A percentile compares a stretch with the other conserved stretches of the same genome.
These are phyloP conservation scores for Volvox reticuliferus DNA, from an alignment of 139 green algal species.

Conservation along the genomic window DNA sequence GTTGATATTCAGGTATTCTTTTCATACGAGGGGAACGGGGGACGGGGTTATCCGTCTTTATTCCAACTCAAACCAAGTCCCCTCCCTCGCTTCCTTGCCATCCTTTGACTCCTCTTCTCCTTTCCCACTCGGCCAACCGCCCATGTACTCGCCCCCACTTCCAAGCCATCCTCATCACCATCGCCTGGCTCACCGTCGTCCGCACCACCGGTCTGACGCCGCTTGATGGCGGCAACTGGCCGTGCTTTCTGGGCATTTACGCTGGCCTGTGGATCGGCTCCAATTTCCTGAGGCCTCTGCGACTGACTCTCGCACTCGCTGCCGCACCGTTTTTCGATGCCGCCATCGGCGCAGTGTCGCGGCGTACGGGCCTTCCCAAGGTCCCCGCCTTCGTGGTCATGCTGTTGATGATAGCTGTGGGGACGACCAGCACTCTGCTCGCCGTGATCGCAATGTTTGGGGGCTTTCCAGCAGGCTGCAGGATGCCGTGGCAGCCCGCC, in stretches of 20 bases:
- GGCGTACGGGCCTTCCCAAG: slow-evolving; percentile 36
- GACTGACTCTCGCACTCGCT: slow-evolving; percentile 59
- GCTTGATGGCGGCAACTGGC: slow-evolving; percentile 56
- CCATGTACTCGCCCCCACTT: neutral
- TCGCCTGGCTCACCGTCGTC: slow-evolving; percentile 63
- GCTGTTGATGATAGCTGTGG: slow-evolving; percentile 56
- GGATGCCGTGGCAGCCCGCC: slow-evolving; percentile 27
- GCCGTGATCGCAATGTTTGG: slow-evolving; percentile 42
- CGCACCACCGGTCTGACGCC: slow-evolving; percentile 58
- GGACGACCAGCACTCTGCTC: slow-evolving; percentile 46
- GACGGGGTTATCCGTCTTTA: too few relatives aligned
- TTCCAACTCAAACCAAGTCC: too few relatives aligned
- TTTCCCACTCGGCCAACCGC: too few relatives aligned
- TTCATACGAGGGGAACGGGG: too few relatives aligned
- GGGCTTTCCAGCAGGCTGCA: slow-evolving; percentile 56
- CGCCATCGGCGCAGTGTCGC: slow-evolving; percentile 7
- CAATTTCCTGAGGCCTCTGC: slow-evolving; percentile 61
- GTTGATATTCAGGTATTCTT: too few relatives aligned
- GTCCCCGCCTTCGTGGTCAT: slow-evolving; percentile 61
- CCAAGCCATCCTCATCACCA: slow-evolving; percentile 60
- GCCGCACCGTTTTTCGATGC: slow-evolving; percentile 62
- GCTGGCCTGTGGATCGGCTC: slow-evolving; percentile 58
- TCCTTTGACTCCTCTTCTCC: too few relatives aligned
- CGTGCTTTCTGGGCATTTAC: slow-evolving; percentile 56
- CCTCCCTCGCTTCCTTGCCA: too few relatives aligned